Evolutionary conservation across 192 early-diverging fungal genomes (phyloP).

Genomic region (Gorgonomyces haynaldii): DNA sequence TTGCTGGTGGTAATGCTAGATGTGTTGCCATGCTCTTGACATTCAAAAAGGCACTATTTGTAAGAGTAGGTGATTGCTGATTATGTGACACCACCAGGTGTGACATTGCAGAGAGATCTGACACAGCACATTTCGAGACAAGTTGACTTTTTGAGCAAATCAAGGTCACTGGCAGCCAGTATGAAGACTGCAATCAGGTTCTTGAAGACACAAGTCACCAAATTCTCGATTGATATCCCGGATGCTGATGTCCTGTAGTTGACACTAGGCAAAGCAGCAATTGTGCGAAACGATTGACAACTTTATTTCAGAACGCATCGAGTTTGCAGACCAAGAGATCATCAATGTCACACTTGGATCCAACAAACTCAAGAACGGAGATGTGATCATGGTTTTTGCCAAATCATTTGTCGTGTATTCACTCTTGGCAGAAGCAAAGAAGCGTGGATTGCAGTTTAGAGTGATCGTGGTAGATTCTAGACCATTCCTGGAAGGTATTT

Average conservation of each 20-base stretch:
- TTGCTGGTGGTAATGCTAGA: constrained; percentile 83
- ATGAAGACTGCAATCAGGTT: constrained; percentile 89
- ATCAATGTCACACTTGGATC: constrained; percentile 53
- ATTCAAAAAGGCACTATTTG: constrained; percentile 56
- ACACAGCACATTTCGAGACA: constrained; percentile 74
- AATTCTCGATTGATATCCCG: constrained; percentile 61
- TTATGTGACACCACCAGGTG: constrained; percentile 74
- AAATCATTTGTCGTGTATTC: constrained; percentile 12
- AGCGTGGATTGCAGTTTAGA: constrained; percentile 63
- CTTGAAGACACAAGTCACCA: constrained; percentile 76
- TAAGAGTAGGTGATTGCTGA: constrained; percentile 68
- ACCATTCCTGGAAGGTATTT: constrained; percentile 72
- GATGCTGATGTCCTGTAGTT: constrained; percentile 58
- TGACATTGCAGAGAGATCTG: constrained; percentile 68
- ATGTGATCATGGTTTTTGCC: constrained; percentile 84
- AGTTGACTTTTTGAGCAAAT: constrained; percentile 75
- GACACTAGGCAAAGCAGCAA: constrained; percentile 48
- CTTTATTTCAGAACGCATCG: constrained; percentile 88
- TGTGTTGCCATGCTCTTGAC: constrained; percentile 78
- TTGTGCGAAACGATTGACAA: constrained; percentile 66
- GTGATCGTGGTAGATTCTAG: constrained; percentile 89
- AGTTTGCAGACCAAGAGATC: constrained; percentile 66
- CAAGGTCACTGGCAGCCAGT: constrained; percentile 77
- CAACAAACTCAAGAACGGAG: constrained; percentile 81
- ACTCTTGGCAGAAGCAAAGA: constrained; percentile 64